These are phyloP conservation scores for Penicillium sp. DNA, from an alignment of 2,329 filamentous ascomycete genomes.

Conservation along the genomic window DNA sequence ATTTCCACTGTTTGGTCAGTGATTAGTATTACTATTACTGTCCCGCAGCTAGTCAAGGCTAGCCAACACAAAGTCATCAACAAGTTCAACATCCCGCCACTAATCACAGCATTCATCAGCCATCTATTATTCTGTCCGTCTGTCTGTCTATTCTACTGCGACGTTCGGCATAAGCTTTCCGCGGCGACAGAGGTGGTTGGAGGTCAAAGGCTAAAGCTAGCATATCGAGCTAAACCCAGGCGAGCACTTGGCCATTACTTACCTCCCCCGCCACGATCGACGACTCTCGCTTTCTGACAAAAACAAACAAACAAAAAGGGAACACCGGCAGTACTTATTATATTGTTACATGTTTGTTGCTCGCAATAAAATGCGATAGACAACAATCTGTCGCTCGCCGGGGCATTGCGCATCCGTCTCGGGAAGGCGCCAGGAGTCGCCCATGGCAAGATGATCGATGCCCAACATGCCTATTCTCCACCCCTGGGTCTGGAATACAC, in stretches of 20 bases:
- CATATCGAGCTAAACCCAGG: background rate
- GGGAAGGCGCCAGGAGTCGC: slow-evolving; percentile 29
- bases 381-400: slow-evolving; percentile 22
- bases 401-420: slow-evolving; percentile 35
- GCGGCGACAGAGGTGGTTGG: no score
- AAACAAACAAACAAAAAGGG: background rate
- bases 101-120: no score
- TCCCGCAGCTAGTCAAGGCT: no score
- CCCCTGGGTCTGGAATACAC: slow-evolving; percentile 29
- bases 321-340: slow-evolving; percentile 6
- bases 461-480: slow-evolving; percentile 33
- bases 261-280: background rate
- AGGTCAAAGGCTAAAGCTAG: no score
- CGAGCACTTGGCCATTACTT: background rate
- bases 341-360: slow-evolving; percentile 15
- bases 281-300: background rate
- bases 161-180: no score
- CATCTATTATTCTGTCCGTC: no score
- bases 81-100: no score
- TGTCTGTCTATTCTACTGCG: no score
- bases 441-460: slow-evolving; percentile 41
- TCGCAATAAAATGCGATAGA: slow-evolving; percentile 37
- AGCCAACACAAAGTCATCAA: no score
- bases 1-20: no score
- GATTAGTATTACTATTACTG: no score